Evolutionary conservation across 352 stramenopile species (phyloP).

Genomic region (Phytophthora crassamura): DNA sequence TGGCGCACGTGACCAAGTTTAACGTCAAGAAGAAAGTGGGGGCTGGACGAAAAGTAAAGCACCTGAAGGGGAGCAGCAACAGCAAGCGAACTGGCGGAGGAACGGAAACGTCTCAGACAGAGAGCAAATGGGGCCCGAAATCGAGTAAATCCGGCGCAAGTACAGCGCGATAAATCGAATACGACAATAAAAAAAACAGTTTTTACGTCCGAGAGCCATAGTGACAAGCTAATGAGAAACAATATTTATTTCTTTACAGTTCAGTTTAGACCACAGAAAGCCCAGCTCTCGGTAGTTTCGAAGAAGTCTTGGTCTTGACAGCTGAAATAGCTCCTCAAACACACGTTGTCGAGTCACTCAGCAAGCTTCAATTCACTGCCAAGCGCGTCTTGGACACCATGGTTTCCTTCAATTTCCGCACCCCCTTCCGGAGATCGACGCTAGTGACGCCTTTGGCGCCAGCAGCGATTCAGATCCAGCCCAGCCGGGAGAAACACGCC

Average conservation of each 20-base stretch:
- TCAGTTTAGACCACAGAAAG: background rate
- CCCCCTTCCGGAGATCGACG: background rate
- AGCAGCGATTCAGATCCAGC: background rate
- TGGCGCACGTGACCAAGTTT: constrained; percentile 56
- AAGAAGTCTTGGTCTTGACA: background rate
- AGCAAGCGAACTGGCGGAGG: constrained; percentile 23
- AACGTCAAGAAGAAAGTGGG: constrained; percentile 32
- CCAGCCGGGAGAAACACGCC: background rate
- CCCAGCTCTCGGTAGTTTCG: background rate
- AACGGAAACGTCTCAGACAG: constrained; percentile 20
- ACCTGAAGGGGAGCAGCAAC: constrained; percentile 5
- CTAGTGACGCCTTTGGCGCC: background rate
- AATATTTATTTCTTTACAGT: background rate
- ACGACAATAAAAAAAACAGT: background rate
- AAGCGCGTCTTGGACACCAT: too few relatives aligned
- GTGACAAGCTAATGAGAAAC: too few relatives aligned
- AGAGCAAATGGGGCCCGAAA: constrained; percentile 2
- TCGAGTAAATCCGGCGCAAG: constrained; percentile 27
- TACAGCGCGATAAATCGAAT: background rate
- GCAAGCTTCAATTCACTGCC: background rate
- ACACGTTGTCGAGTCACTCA: background rate
- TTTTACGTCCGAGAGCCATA: too few relatives aligned
- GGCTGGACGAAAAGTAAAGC: constrained; percentile 6
- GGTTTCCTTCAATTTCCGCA: background rate
- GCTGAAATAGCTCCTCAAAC: background rate